Base-by-base conservation (phyloP, 2,329 filamentous ascomycete genomes). In the Alternaria dauci region DNA sequence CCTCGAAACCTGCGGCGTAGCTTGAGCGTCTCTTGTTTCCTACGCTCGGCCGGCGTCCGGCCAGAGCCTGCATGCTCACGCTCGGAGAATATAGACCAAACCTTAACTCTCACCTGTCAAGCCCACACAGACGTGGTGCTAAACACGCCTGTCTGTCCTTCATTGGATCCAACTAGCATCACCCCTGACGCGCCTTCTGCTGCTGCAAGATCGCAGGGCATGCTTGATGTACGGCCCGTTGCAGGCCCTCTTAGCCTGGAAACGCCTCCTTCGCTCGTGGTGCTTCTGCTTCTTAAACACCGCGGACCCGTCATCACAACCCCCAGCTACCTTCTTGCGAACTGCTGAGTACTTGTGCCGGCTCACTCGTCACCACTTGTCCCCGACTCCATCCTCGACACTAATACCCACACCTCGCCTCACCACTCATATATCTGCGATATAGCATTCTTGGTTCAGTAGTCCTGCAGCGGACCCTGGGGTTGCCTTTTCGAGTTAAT, bases 11-110 rank as follows among this genome's bases (percentile, higher is more conserved):
- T 74, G 71, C 71, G 69, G 68, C 69, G 56, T 69, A 69, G 68
- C 66, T 65, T 61, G 61, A 69, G 66, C 62, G 62, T 63, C 66
- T 59, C 70, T 70, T 69, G 67, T 68, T 71, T 71, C 67, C 65
- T 67, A 46, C 66, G 67, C 58, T 65, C 60, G 59, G 61, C 61
- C 56, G 58, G 38, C 55, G 44, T 47, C 62, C 64, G 71, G 67
- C 67, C 67, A 71, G 60, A 67, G 63, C 62, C 61, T 55, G 67
- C 65, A 61, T 67, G 62, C 71, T 75, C 71, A 62, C 69, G 61
- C 55, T 76, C 76, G 74, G 75, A 76, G 75, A 76, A 77, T 77
- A 76, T 70, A 71, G 70, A 66, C 73, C 68, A 76, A 76, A 74
- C 72, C 59, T 75, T 73, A 76, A 74, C 66, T 59, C 68, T 73